Percentiles rank a stretch among this genome's conserved stretches.
These are phyloP conservation scores for Trichoderma sp. DNA, from an alignment of 2,329 filamentous ascomycete genomes.

Conservation along the genomic window DNA sequence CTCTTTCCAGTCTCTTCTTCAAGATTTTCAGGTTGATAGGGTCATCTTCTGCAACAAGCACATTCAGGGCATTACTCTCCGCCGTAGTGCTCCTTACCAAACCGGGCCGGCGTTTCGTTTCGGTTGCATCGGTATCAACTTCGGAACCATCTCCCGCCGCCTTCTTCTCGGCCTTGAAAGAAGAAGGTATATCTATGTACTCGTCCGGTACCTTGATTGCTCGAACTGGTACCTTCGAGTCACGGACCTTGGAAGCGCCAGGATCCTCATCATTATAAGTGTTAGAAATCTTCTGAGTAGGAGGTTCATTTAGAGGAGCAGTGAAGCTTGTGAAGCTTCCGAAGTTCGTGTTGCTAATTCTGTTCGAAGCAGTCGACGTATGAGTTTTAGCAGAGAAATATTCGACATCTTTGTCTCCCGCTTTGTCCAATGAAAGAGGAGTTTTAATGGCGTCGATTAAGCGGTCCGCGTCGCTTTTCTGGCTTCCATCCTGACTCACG, in stretches of 20 bases:
- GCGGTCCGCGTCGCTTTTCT: constrained; percentile 65
- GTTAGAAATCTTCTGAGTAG: not conserved
- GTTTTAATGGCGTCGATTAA: constrained; percentile 72
- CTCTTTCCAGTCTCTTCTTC: constrained; percentile 75
- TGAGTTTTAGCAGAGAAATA: constrained; percentile 31
- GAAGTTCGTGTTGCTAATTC: not conserved
- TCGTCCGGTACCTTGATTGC: constrained; percentile 54
- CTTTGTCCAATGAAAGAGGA: constrained; percentile 43
- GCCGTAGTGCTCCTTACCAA: constrained; percentile 31
- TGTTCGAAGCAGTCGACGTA: constrained; percentile 3
- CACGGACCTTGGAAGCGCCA: constrained; percentile 45
- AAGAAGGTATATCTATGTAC: constrained; percentile 39
- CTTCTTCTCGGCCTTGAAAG: constrained; percentile 35
- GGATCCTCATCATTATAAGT: constrained; percentile 28
- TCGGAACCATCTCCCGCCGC: constrained; percentile 48
- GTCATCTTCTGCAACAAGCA: constrained; percentile 85
- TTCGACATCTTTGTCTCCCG: constrained; percentile 43
- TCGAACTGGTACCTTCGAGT: constrained; percentile 49
- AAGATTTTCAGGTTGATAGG: constrained; percentile 83
- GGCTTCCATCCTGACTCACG: constrained; percentile 51
- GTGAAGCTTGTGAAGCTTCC: constrained; percentile 7
- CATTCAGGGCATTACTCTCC: constrained; percentile 47
- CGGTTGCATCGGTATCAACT: constrained; percentile 31
- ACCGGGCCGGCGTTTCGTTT: constrained; percentile 30
- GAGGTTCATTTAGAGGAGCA: not conserved